phyloP scores from a whole-genome alignment of 31 red algal species.

The Endocladia muricata region DNA sequence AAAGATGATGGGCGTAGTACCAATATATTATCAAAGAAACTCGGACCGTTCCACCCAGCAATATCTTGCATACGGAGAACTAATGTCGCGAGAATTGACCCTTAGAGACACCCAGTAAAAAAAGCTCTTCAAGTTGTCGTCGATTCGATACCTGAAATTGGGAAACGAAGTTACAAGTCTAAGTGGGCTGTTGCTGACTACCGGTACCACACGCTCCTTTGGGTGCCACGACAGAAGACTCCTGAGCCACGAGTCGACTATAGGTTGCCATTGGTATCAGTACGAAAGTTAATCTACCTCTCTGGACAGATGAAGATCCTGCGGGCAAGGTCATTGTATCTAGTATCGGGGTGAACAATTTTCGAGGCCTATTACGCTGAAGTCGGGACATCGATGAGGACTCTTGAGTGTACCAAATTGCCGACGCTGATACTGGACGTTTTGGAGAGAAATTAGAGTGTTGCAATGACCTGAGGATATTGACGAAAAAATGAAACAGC shows the following conservation, averaged over 20 bases:
- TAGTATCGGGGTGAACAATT: slow-evolving; percentile 22
- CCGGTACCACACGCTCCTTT: slow-evolving; percentile 19
- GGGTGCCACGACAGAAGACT: slow-evolving; percentile 12
- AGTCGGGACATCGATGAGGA: neutral
- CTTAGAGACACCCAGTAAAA: slow-evolving; percentile 3
- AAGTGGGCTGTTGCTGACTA: slow-evolving; percentile 17
- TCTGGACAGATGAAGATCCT: neutral
- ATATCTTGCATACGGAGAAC: neutral
- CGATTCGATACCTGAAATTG: slow-evolving; percentile 5
- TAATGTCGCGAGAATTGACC: neutral
- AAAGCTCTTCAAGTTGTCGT: slow-evolving; percentile 1
- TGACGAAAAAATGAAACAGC: neutral
- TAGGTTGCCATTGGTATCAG: slow-evolving; percentile 1
- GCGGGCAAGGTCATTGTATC: slow-evolving; percentile 1
- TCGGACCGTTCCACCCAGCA: neutral
- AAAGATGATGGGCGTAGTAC: slow-evolving; percentile 32
- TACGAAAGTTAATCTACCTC: neutral
- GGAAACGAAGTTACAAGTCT: slow-evolving; percentile 4
- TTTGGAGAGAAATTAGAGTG: neutral
- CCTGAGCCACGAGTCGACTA: slow-evolving; percentile 20
- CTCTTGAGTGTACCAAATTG: neutral
- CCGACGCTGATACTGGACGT: too few species aligned
- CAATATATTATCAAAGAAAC: slow-evolving; percentile 1
- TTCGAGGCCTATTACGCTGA: slow-evolving; percentile 5
- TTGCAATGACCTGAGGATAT: neutral